These are phyloP conservation scores for Aureobasidium mangrovei DNA, from an alignment of 2,329 filamentous ascomycete species.

Conservation along the genomic window DNA sequence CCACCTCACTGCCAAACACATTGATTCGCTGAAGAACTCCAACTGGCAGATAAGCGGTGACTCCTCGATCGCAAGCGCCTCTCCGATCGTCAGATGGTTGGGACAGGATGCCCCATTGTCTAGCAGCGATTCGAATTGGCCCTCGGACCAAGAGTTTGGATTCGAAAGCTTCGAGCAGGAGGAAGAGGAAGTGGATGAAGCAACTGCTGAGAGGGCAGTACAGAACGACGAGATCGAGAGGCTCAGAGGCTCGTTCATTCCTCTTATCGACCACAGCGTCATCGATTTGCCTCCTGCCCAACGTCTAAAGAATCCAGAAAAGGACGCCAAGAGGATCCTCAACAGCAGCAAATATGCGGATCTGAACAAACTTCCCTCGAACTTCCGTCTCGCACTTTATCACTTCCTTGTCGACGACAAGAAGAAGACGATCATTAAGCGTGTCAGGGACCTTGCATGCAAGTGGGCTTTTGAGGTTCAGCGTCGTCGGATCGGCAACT, in stretches of 20 bases:
- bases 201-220: conserved; percentile 48
- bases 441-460: conserved; percentile 43
- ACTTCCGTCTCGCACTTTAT: conserved; percentile 57
- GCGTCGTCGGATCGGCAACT: conserved; percentile 48
- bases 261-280: conserved; percentile 1
- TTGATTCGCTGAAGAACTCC: conserved; percentile 1
- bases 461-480: conserved; percentile 43
- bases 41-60: background rate
- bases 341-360: conserved; percentile 31
- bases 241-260: conserved; percentile 34
- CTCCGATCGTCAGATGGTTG: conserved; percentile 8
- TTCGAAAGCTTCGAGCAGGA: conserved; percentile 53
- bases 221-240: conserved; percentile 45
- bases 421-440: conserved; percentile 38
- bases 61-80: background rate
- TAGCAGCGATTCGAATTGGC: background rate
- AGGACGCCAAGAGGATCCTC: conserved; percentile 2
- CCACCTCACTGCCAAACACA: background rate
- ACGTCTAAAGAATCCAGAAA: background rate
- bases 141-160: conserved; percentile 26
- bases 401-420: conserved; percentile 50
- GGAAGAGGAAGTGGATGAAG: conserved; percentile 51
- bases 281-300: background rate
- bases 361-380: conserved; percentile 51
- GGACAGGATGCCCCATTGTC: background rate